Conservation (phyloP, 2,329 filamentous ascomycete genomes). For the Canariomyces notabilis region DNA sequence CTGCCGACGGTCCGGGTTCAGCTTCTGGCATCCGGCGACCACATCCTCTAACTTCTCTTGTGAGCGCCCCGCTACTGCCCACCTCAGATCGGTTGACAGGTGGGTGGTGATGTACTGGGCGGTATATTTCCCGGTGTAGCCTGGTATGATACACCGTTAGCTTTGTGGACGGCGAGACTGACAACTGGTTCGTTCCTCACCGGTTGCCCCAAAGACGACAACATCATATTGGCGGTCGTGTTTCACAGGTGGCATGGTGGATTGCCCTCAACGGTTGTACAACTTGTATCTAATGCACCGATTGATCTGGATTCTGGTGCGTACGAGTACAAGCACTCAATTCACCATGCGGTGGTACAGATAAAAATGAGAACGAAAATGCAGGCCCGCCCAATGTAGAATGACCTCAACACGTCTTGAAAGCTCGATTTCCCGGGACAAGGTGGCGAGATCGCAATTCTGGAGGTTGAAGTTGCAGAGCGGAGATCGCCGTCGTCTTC, state of each 20-base stretch:
- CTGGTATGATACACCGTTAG: slow-evolving; percentile 38
- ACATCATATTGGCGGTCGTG: slow-evolving; percentile 53
- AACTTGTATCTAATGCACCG: neutral
- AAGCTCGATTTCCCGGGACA: too few species aligned
- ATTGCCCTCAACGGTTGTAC: neutral
- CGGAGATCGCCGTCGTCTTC: neutral
- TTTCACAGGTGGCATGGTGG: slow-evolving; percentile 42
- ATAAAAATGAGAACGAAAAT: neutral
- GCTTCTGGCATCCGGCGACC: slow-evolving; percentile 57
- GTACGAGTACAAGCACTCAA: too few species aligned
- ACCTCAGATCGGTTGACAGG: slow-evolving; percentile 72
- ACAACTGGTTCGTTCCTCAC: slow-evolving; percentile 32
- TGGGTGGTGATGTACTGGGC: slow-evolving; percentile 68
- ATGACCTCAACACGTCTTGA: too few species aligned
- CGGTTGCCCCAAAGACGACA: slow-evolving; percentile 54
- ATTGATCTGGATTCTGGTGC: too few species aligned
- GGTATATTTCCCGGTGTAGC: slow-evolving; percentile 76
- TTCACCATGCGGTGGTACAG: too few species aligned
- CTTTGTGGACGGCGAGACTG: neutral
- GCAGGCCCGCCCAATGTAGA: too few species aligned
- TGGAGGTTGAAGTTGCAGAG: too few species aligned
- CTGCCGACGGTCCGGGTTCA: slow-evolving; percentile 64
- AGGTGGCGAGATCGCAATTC: too few species aligned
- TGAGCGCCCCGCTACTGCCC: slow-evolving; percentile 86
- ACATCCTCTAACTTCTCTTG: slow-evolving; percentile 66